phyloP scores from a whole-genome alignment of 2,329 filamentous ascomycete species.

The Simplicillium aogashimaense region DNA sequence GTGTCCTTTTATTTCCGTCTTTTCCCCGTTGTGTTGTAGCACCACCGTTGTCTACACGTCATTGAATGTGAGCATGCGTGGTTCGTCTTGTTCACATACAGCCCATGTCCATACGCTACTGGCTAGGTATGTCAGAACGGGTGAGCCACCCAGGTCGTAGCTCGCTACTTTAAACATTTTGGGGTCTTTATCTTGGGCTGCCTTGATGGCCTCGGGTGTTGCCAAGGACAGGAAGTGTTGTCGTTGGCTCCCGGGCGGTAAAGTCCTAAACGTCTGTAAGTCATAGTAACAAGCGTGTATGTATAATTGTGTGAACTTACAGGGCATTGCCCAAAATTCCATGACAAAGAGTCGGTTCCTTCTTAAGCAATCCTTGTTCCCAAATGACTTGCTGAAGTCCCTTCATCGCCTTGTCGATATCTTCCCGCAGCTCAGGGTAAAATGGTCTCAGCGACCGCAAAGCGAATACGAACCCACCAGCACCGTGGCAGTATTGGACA shows the following conservation, averaged over 20 bases:
- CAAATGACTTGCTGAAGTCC: conserved; percentile 43
- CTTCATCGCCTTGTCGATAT: conserved; percentile 41
- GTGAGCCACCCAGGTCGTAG: conserved; percentile 20
- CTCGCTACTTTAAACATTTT: conserved; percentile 25
- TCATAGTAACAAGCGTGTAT: neutral
- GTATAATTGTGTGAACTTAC: conserved; percentile 32
- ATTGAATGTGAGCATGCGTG: conserved; percentile 24
- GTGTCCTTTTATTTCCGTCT: neutral
- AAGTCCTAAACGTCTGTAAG: conserved; percentile 13
- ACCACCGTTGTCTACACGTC: conserved; percentile 14
- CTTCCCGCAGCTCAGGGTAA: conserved; percentile 42
- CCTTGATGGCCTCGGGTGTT: conserved; percentile 44
- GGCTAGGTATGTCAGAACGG: conserved; percentile 23
- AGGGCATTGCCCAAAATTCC: conserved; percentile 56
- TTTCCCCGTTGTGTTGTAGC: neutral
- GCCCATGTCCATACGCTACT: conserved; percentile 29
- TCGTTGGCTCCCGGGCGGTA: conserved; percentile 20
- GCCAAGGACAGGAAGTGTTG: conserved; percentile 50
- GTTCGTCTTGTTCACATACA: conserved; percentile 20
- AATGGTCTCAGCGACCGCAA: conserved; percentile 43
- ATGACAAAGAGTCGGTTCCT: conserved; percentile 57
- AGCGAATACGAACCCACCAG: conserved; percentile 51
- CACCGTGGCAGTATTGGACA: conserved; percentile 60
- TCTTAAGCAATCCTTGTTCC: conserved; percentile 49
- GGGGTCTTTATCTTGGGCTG: conserved; percentile 19